Conservation (phyloP, 495 filamentous ascomycete genomes). For the Corynascus novoguineensis region DNA sequence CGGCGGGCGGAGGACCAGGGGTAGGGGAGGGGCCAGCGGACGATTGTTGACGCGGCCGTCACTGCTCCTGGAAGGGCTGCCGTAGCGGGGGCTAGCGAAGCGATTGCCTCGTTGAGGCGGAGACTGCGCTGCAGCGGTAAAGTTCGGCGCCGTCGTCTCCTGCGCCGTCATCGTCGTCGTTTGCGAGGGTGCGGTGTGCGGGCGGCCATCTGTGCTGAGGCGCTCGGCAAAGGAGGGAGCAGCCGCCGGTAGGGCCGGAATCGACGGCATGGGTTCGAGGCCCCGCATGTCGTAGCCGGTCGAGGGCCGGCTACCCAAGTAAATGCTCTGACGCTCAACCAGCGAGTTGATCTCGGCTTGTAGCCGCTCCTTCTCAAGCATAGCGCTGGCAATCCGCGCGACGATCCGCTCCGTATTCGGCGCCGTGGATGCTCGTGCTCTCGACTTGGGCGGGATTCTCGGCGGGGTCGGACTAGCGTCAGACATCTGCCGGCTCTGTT, state of each 20-base stretch:
- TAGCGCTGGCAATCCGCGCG: constrained; percentile 48
- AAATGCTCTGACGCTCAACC: constrained; percentile 49
- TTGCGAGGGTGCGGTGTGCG: constrained; percentile 32
- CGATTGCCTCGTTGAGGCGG: constrained; percentile 17
- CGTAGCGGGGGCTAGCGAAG: neutral
- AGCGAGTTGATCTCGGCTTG: constrained; percentile 50
- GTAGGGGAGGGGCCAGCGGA: constrained; percentile 48
- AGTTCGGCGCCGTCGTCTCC: constrained; percentile 17
- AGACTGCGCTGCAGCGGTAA: constrained; percentile 20
- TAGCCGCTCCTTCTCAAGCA: constrained; percentile 47
- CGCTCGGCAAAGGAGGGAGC: constrained; percentile 48
- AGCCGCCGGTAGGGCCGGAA: constrained; percentile 42
- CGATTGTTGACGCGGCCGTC: constrained; percentile 25
- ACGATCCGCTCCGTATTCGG: constrained; percentile 39
- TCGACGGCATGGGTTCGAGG: constrained; percentile 42
- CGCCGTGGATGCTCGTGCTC: constrained; percentile 30
- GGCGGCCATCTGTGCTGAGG: constrained; percentile 35
- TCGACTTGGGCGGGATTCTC: constrained; percentile 29
- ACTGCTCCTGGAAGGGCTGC: neutral
- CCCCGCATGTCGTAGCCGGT: constrained; percentile 32
- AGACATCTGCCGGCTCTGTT: constrained; percentile 32
- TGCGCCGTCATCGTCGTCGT: constrained; percentile 12
- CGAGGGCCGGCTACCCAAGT: constrained; percentile 44
- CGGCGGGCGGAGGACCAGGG: constrained; percentile 45
- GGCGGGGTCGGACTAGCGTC: constrained; percentile 20